Evolutionary conservation across 108 stramenopile species (phyloP), one percentile per base, ranked within the genome.

Genomic region (Cyclotella distinguenda): DNA sequence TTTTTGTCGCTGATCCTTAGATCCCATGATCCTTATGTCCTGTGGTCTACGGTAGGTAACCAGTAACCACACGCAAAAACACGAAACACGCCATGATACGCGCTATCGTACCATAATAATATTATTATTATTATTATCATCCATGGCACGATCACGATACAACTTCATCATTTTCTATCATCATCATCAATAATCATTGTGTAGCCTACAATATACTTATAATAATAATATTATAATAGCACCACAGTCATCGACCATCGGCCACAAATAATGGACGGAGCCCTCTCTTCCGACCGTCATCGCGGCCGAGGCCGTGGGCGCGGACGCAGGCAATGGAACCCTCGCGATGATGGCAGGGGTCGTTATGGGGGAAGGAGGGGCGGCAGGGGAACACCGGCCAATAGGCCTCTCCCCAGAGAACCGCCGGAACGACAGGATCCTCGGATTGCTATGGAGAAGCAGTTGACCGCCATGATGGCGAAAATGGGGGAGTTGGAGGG

Each of bases 401-500:
- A 88, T 74, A 86, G 89, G n/a, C 86, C 88, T 63, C 34, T 62
- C 11, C 61, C 78, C 18, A 66, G 68, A n/a, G n/a, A n/a, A n/a
- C n/a, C n/a, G 30, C 60, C 75, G 11, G 52, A 76, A 16, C 48
- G 59, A 15, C 76, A 83, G 7, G 86, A 88, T 79, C 87, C 85
- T 9, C 64, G 87, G 40, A 44, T 47, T 18, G 76, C 64, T 30
- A 73, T 84, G 68, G 44, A 80, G 56, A 74, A 69, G 44, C 83
- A 87, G 27, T 53, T 90, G 12, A 70, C 78, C 3, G 84, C 86
- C 25, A 84, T 90, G 81, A 82, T 90, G 62, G 83, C 84, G 60
- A 85, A 85, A 57, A 83, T 85, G 72, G 86, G 86, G 21, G 88
- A 89, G 65, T 72, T 85, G 68, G 77, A 76, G 40, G 76, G 79